A percentile compares a stretch with the other conserved stretches of the same genome.
phyloP scores from a whole-genome alignment of 2,329 filamentous ascomycete genomes.

The Dactylellina leptospora region DNA sequence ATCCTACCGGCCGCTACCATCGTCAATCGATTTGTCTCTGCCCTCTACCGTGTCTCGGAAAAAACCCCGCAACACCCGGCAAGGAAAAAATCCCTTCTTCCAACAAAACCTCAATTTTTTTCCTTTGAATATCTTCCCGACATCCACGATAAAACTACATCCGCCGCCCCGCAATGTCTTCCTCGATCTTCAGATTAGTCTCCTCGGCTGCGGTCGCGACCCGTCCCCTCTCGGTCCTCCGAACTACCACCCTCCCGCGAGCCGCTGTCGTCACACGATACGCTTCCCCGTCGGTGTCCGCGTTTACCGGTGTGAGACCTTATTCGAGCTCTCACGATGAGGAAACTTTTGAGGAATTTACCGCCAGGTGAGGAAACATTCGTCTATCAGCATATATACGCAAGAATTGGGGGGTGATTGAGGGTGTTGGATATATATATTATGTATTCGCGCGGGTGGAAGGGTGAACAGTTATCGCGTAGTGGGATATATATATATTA shows the following conservation, averaged over 20 bases:
- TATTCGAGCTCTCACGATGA: constrained; percentile 75
- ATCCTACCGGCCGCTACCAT: neutral
- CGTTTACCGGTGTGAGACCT: constrained; percentile 67
- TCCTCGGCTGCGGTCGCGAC: constrained; percentile 66
- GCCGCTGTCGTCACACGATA: constrained; percentile 53
- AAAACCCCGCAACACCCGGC: constrained; percentile 51
- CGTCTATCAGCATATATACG: neutral
- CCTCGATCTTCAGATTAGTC: constrained; percentile 62
- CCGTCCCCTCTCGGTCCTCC: constrained; percentile 65
- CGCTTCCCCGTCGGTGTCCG: constrained; percentile 59
- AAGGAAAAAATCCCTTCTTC: neutral
- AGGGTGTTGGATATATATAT: neutral
- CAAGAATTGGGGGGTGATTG: neutral
- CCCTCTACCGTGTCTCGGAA: constrained; percentile 5
- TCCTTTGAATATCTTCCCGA: neutral
- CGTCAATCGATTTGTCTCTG: constrained; percentile 2
- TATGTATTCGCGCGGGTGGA: constrained; percentile 5
- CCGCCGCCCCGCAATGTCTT: constrained; percentile 55
- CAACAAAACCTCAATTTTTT: neutral
- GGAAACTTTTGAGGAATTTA: constrained; percentile 99
- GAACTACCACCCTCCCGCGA: constrained; percentile 54
- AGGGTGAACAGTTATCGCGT: neutral
- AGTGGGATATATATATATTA: constrained; percentile 12
- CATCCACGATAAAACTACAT: constrained; percentile 4
- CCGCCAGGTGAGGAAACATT: constrained; percentile 77